phyloP scores from a whole-genome alignment of 805 yeast genomes.

The Myxozyma neglecta region DNA sequence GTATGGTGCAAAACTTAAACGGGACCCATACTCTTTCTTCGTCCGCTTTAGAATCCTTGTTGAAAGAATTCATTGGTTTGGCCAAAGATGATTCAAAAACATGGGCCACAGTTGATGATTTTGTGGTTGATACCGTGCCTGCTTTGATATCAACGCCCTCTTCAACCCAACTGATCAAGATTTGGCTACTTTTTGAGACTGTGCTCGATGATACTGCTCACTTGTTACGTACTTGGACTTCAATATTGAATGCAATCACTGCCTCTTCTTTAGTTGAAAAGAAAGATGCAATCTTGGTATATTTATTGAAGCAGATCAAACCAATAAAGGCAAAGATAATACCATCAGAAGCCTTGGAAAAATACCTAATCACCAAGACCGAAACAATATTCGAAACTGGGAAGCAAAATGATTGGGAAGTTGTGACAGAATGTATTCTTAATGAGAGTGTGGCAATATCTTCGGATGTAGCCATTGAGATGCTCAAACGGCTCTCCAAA shows the following conservation, averaged over 20 bases:
- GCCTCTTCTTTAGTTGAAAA: conserved; percentile 7
- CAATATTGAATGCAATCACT: neutral
- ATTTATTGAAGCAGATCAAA: conserved; percentile 5
- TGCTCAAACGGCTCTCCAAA: conserved; percentile 5
- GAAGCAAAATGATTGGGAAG: conserved; percentile 15
- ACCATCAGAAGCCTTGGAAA: conserved; percentile 9
- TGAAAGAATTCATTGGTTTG: conserved; percentile 10
- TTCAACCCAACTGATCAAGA: conserved; percentile 7
- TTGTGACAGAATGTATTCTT: conserved; percentile 9
- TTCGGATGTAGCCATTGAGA: neutral
- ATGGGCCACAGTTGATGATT: conserved; percentile 5
- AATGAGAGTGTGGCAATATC: conserved; percentile 10
- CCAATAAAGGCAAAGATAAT: neutral
- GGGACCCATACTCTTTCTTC: conserved; percentile 9
- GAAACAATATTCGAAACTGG: conserved; percentile 10
- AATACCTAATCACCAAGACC: neutral
- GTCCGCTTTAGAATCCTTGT: neutral
- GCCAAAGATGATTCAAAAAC: neutral
- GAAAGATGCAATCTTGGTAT: conserved; percentile 6
- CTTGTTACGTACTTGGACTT: neutral
- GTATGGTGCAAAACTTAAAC: neutral
- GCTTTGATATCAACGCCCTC: conserved; percentile 9
- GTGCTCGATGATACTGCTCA: neutral
- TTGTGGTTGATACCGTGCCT: conserved; percentile 10
- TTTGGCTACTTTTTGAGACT: conserved; percentile 15